Evolutionary conservation across 1,139 yeast species (phyloP).

Genomic region (Zhuliangozyma parablackwelliae): DNA sequence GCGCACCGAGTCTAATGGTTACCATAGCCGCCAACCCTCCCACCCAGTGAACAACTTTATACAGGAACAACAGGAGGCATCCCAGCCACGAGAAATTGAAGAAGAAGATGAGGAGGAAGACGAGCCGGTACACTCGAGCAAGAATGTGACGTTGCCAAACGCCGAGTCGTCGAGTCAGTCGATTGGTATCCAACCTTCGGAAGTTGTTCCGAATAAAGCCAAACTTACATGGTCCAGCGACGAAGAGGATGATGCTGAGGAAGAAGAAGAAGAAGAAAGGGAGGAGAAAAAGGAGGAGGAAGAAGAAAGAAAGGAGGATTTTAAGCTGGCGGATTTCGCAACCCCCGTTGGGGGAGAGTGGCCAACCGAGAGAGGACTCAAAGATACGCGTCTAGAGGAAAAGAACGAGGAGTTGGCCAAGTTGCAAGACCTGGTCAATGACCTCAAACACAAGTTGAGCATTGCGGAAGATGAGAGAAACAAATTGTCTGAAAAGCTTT

Average conservation of each 20-base stretch:
- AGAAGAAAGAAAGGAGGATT: no score
- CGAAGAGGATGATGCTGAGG: constrained; percentile 45
- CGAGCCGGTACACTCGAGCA: constrained; percentile 9
- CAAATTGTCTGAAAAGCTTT: constrained; percentile 15
- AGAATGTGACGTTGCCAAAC: constrained; percentile 18
- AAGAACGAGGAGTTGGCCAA: constrained; percentile 7
- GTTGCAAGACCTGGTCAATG: constrained; percentile 12
- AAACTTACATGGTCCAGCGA: constrained; percentile 80
- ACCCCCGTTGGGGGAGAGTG: no score
- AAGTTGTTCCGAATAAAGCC: constrained; percentile 73
- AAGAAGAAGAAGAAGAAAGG: constrained; percentile 6
- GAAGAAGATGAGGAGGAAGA: constrained; percentile 4
- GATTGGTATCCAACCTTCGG: constrained; percentile 51
- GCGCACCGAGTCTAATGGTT: constrained; percentile 5
- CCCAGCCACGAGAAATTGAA: no score
- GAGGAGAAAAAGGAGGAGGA: background rate
- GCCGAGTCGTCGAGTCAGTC: constrained; percentile 15
- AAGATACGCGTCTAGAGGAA: background rate
- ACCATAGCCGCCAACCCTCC: constrained; percentile 8
- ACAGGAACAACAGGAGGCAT: constrained; percentile 4
- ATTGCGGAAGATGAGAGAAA: constrained; percentile 13
- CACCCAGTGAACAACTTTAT: constrained; percentile 3
- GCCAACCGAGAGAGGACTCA: no score
- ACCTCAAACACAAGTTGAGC: constrained; percentile 10
- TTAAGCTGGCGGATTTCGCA: no score